Base-by-base conservation (phyloP, 1,139 yeast genomes). In the Pneumocystis sp. region DNA sequence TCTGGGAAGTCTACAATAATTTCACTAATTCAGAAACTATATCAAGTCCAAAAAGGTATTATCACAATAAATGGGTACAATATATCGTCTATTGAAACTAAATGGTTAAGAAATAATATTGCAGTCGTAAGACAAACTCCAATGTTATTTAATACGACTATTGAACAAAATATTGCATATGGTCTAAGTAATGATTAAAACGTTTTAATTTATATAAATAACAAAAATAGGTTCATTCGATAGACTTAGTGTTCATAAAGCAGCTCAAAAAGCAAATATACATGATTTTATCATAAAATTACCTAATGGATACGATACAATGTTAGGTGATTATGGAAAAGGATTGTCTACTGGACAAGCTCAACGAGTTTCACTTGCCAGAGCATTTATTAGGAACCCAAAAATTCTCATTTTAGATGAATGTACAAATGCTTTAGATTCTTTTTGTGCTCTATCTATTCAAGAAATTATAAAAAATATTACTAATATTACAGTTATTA, bases 61-160 rank as follows among this genome's bases (percentile, higher is more conserved):
- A 83, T 90, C 57, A 74, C 78, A 2, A 79, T 90, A 64, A 95
- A 91, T 65, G 89, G 89, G 1, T 77, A 77, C 56, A 82, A 86
- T 69, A 82, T 90, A 67, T 76, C 77, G 65, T 80, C 81, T n/a
- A 80, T 85, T 70, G 88, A 87, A 72, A 81, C 88, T 37, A 81
- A 87, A 69, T 85, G 86, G 73, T 82, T 87, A 67, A 81, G 96
- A 71, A 81, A 86, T 68, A 80, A 85, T 64, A 82, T 89, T 66
- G 96, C 96, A 17, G 82, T 88, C 60, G 96, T 90, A 3, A 93
- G 90, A 71, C 97, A 90, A 75, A 96, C 89, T 70, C 96, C 97
- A 2, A 81, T 86, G 62, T 77, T 90, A 64, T 84, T 90, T 70
- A 84, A 90, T 21, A 95, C 95, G 1, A 81, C 90, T 2, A 84